A percentile compares a stretch with the other conserved stretches of the same genome.
Conservation (phyloP, 2,329 filamentous ascomycete genomes). For the Colletotrichum melonis region DNA sequence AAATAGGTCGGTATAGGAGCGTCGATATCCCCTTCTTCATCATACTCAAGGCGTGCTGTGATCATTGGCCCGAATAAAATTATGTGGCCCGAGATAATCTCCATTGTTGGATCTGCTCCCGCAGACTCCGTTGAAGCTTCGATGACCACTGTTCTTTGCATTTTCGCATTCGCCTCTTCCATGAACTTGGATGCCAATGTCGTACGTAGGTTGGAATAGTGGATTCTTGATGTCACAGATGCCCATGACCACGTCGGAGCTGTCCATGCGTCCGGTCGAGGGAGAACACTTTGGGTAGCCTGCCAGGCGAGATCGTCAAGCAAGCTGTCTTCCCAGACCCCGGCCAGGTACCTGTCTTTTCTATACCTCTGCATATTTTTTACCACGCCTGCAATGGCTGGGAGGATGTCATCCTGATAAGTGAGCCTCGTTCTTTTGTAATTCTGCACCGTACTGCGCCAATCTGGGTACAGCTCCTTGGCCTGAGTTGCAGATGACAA, state of each 20-base stretch:
- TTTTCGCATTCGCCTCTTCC: background rate
- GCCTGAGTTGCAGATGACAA: background rate
- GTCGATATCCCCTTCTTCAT: background rate
- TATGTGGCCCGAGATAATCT: background rate
- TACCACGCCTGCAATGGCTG: constrained; percentile 36
- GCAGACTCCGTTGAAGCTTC: background rate
- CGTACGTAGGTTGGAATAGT: background rate
- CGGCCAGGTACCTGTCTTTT: constrained; percentile 25
- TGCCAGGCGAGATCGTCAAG: constrained; percentile 33
- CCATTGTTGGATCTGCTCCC: background rate
- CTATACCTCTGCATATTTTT: constrained; percentile 18
- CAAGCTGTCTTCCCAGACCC: constrained; percentile 28
- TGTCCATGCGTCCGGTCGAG: background rate
- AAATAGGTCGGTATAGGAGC: background rate
- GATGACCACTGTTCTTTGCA: background rate
- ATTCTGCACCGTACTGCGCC: background rate
- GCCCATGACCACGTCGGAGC: background rate
- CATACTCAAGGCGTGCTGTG: background rate
- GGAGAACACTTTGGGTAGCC: background rate
- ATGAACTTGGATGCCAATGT: background rate
- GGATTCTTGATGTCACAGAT: background rate
- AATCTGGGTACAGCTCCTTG: background rate
- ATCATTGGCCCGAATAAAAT: no score
- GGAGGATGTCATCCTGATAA: constrained; percentile 33
- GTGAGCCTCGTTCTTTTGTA: constrained; percentile 33